Conservation (phyloP, 208 protist species). For the Wallacemonas sp. region DNA sequence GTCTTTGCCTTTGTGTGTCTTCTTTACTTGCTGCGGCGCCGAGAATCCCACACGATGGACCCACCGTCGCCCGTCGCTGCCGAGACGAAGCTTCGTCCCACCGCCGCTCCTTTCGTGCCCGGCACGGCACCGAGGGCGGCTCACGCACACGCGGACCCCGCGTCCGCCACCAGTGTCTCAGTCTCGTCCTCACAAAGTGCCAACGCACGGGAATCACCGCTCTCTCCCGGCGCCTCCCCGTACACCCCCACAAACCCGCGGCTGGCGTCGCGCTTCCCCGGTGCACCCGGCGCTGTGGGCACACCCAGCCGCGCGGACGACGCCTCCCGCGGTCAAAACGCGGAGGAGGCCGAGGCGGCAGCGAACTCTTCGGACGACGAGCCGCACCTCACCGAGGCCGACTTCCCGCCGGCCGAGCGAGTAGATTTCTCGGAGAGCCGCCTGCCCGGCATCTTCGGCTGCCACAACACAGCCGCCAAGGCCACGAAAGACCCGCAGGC, state of each 20-base stretch:
- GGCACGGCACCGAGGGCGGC: slow-evolving; percentile 7
- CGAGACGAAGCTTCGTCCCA: slow-evolving; percentile 47
- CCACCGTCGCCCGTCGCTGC: slow-evolving; percentile 11
- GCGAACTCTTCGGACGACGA: slow-evolving; percentile 10
- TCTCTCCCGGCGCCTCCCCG: slow-evolving; percentile 19
- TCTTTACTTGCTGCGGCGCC: background rate
- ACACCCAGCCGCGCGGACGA: slow-evolving; percentile 1
- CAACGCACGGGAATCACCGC: background rate
- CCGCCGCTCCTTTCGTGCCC: slow-evolving; percentile 62
- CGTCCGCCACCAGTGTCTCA: background rate
- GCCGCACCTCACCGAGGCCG: slow-evolving; percentile 24
- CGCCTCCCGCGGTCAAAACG: slow-evolving; percentile 5
- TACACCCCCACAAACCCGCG: slow-evolving; percentile 28
- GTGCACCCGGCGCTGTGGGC: background rate
- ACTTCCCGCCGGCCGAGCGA: slow-evolving; percentile 31
- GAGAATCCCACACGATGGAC: slow-evolving; percentile 5
- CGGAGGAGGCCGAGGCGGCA: slow-evolving; percentile 4
- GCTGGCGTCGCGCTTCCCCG: slow-evolving; percentile 1
- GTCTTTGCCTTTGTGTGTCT: slow-evolving; percentile 8
- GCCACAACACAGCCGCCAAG: slow-evolving; percentile 55
- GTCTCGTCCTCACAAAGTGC: background rate
- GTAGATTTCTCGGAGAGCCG: slow-evolving; percentile 47
- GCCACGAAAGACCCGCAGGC: slow-evolving; percentile 42
- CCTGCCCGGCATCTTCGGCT: slow-evolving; percentile 55
- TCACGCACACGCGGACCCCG: slow-evolving; percentile 6